Evolutionary conservation across 108 stramenopile species (phyloP), one percentile per base, ranked within the genome.

Genomic region (Cylindrotheca closterium): DNA sequence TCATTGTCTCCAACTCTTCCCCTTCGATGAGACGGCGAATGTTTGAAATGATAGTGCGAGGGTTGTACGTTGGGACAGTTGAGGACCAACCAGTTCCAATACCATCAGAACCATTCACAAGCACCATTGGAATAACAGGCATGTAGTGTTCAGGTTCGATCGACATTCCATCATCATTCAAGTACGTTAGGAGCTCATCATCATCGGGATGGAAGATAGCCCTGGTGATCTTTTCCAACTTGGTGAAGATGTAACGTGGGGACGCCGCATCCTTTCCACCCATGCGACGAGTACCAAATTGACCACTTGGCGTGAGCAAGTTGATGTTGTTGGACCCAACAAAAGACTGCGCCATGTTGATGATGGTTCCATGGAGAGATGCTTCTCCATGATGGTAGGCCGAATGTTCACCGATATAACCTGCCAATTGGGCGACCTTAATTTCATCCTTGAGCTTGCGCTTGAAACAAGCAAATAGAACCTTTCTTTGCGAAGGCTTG

Each of bases 361-460:
- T 81, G 68, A 99, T 98, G 37, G 99, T 96, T 37, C 90, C 87
- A 30, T 87, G 83, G 3, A 99, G 82, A 2, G 96, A 96, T 24
- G 81, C 88, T 70, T 99, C 99, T 23, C 99, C 99, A 72, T 99
- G 99, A 73, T 99, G 99, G 75, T 99, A 99, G 12, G 98, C 98
- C 32, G 96, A 92, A 70, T 97, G 93, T 67, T 98, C 98, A 23
- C 89, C 90, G 26, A 96, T 86, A 65, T 97, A 98, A 15, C 92
- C 89, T 0, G 80, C 87, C 21, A 92, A 73, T 62, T 90, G 86
- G 18, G 97, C 97, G 12, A 99, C 98, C 82, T 99, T 99, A 59
- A 99, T 97, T 65, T 99, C 99, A 12, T 64, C 78, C 67, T 98
- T 96, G 25, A 99, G 83, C 63, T 98, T 98, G 37, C 98, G 87